These are phyloP conservation scores for Ulota crispa DNA, from an alignment of 225 moss, liverwort and hornwort species.

Conservation along the genomic window DNA sequence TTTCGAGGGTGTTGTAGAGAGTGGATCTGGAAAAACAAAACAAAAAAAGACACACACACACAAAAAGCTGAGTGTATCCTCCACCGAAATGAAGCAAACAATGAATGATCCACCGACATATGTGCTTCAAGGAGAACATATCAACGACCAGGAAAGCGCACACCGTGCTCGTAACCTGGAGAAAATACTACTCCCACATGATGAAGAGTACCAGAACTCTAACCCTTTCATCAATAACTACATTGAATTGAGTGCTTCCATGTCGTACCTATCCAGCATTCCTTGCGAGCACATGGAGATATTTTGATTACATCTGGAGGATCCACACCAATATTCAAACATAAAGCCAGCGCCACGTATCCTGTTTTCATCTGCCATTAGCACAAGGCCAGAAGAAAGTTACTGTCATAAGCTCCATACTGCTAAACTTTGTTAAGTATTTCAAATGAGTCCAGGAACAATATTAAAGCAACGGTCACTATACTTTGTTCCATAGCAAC, in stretches of 20 bases:
- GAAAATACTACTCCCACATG: neutral
- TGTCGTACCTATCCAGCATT: constrained; percentile 93
- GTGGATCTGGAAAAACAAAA: constrained; percentile 68
- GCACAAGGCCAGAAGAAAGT: constrained; percentile 20
- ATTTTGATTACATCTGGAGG: constrained; percentile 99
- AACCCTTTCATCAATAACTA: constrained; percentile 5
- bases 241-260: neutral
- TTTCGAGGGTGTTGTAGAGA: constrained; percentile 73
- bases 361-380: constrained; percentile 97
- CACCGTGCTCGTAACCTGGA: neutral
- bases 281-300: constrained; percentile 95
- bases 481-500: neutral
- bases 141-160: neutral
- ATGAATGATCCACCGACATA: neutral
- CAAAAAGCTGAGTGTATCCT: constrained; percentile 12
- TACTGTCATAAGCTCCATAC: constrained; percentile 2
- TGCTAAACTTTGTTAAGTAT: neutral
- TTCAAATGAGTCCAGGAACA: neutral
- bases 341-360: constrained; percentile 92
- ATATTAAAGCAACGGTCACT: neutral
- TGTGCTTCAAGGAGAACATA: constrained; percentile 6
- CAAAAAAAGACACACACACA: neutral
- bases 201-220: neutral
- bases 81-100: constrained; percentile 10
- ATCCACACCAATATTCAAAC: constrained; percentile 96